Evolutionary conservation across 306 rosid genomes (phyloP).

Genomic region (Cyclanthera cordifolia): DNA sequence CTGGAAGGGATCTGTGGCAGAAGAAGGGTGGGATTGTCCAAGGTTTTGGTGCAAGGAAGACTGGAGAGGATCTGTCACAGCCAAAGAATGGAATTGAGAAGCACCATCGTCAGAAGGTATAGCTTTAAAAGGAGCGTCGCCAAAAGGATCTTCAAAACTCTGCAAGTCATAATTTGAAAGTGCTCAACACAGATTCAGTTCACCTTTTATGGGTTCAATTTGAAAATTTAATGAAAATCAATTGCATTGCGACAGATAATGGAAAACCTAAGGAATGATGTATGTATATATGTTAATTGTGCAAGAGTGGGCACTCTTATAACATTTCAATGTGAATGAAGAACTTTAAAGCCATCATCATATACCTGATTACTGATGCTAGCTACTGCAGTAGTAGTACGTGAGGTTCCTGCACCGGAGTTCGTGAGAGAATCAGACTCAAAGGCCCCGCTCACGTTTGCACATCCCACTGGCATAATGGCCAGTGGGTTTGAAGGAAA

Average conservation of each 20-base stretch:
- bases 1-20: not conserved
- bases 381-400: slow-evolving; percentile 28
- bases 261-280: not conserved
- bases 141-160: slow-evolving; percentile 87
- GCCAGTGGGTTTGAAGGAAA: slow-evolving; percentile 51
- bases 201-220: not conserved
- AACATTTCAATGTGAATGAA: not conserved
- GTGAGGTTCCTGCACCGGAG: slow-evolving; percentile 33
- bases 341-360: not conserved
- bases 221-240: not conserved
- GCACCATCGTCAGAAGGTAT: slow-evolving; percentile 35
- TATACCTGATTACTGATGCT: slow-evolving; percentile 50
- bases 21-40: slow-evolving; percentile 15
- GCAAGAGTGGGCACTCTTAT: not conserved
- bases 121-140: slow-evolving; percentile 86
- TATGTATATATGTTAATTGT: not conserved
- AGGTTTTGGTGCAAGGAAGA: slow-evolving; percentile 2
- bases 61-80: not conserved
- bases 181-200: not conserved
- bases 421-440: slow-evolving; percentile 29
- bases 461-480: slow-evolving; percentile 46
- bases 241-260: not conserved
- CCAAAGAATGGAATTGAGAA: slow-evolving; percentile 37
- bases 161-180: slow-evolving; percentile 21
- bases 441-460: slow-evolving; percentile 19